Conservation (phyloP, 1,284 basidiomycete species). For the Apiotrichum akiyoshidainum region DNA sequence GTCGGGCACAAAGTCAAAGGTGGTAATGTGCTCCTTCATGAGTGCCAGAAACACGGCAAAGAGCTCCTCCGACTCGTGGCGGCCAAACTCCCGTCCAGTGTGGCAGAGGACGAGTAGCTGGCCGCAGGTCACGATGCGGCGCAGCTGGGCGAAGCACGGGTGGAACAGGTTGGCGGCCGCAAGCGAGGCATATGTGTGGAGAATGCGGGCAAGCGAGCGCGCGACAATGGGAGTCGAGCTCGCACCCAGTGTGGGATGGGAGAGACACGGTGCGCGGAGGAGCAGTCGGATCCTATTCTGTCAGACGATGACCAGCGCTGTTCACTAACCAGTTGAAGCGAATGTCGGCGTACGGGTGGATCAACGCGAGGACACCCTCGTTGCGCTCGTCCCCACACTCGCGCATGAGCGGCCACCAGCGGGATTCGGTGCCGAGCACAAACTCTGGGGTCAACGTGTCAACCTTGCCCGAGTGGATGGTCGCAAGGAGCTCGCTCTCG, state of each 20-base stretch:
- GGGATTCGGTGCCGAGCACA: constrained; percentile 19
- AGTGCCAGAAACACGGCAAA: constrained; percentile 17
- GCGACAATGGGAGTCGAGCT: constrained; percentile 23
- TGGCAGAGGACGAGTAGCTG: constrained; percentile 30
- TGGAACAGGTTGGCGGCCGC: constrained; percentile 18
- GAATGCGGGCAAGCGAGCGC: constrained; percentile 24
- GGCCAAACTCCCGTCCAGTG: constrained; percentile 20
- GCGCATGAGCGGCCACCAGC: constrained; percentile 22
- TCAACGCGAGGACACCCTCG: constrained; percentile 13
- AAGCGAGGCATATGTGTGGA: constrained; percentile 26
- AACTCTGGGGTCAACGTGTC: constrained; percentile 30
- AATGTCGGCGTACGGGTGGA: constrained; percentile 25
- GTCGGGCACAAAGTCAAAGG: constrained; percentile 18
- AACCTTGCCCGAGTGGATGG: constrained; percentile 24
- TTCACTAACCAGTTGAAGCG: constrained; percentile 29
- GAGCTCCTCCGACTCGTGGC: constrained; percentile 23
- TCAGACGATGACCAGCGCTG: neutral
- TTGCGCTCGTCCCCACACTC: constrained; percentile 18
- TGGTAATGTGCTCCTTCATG: constrained; percentile 15
- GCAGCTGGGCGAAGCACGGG: constrained; percentile 29
- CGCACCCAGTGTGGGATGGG: constrained; percentile 21
- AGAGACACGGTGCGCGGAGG: constrained; percentile 22
- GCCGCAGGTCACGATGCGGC: constrained; percentile 26
- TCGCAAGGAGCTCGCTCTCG: constrained; percentile 23
- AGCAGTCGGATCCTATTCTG: constrained; percentile 27